Conservation (phyloP, 371 early-diverging fungal genomes). For the Mucor irregularis region DNA sequence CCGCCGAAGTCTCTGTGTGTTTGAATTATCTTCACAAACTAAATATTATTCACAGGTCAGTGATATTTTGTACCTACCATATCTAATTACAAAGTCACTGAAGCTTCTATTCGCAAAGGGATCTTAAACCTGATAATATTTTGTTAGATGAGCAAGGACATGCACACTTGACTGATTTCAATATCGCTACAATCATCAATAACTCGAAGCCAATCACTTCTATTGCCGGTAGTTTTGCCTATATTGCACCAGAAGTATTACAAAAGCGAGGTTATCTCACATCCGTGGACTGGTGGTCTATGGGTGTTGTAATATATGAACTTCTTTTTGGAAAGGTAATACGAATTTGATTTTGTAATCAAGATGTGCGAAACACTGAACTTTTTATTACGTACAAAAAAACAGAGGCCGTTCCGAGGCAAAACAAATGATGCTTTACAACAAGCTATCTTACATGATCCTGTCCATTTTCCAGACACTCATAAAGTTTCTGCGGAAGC, state of each 20-base stretch:
- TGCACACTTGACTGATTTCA: slow-evolving; percentile 89
- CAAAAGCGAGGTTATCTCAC: slow-evolving; percentile 68
- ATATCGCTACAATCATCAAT: slow-evolving; percentile 64
- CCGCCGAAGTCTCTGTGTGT: slow-evolving; percentile 73
- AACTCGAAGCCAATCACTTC: slow-evolving; percentile 50
- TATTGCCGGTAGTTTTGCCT: slow-evolving; percentile 79
- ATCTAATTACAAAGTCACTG: background rate
- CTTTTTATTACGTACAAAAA: background rate
- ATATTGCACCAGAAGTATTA: slow-evolving; percentile 84
- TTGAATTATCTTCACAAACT: slow-evolving; percentile 68
- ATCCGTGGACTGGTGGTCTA: slow-evolving; percentile 90
- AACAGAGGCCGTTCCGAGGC: slow-evolving; percentile 79
- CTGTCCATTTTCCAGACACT: slow-evolving; percentile 60
- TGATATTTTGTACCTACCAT: background rate
- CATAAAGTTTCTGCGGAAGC: slow-evolving; percentile 53
- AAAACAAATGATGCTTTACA: slow-evolving; percentile 77
- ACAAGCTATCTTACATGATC: slow-evolving; percentile 60
- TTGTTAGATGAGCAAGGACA: slow-evolving; percentile 86
- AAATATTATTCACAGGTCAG: slow-evolving; percentile 55
- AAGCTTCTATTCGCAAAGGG: too few relatives aligned
- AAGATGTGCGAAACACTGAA: too few relatives aligned
- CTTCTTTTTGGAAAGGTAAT: slow-evolving; percentile 22
- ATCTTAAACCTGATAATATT: slow-evolving; percentile 93
- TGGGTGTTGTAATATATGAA: slow-evolving; percentile 85
- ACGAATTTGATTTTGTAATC: background rate